Evolutionary conservation across 768 basidiomycete species (phyloP).

Genomic region (Pisolithus sp.): DNA sequence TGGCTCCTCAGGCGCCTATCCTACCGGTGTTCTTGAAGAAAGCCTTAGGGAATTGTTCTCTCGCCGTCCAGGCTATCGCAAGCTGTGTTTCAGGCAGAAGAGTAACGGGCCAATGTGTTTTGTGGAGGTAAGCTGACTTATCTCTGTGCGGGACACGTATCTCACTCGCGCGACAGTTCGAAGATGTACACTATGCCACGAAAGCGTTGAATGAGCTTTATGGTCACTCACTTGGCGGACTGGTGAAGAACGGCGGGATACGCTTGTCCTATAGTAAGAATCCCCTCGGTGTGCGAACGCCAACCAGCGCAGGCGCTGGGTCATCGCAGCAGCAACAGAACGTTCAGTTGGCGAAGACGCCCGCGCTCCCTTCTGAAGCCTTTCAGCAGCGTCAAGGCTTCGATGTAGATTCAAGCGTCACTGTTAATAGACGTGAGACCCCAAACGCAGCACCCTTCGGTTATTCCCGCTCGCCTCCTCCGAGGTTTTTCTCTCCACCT

Average conservation of each 20-base stretch:
- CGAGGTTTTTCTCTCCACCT: conserved; percentile 29
- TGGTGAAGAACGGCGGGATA: conserved; percentile 94
- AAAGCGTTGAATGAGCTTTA: conserved; percentile 87
- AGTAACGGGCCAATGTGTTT: conserved; percentile 99
- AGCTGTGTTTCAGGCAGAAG: conserved; percentile 93
- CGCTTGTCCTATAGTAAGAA: conserved; percentile 97
- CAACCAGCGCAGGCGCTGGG: conserved; percentile 45
- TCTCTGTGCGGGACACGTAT: neutral
- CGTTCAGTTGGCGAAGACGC: conserved; percentile 15
- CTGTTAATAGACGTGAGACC: conserved; percentile 21
- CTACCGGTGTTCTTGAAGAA: conserved; percentile 81
- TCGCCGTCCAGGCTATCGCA: conserved; percentile 76
- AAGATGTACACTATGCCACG: conserved; percentile 80
- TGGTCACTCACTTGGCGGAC: conserved; percentile 82
- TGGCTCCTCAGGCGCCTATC: conserved; percentile 65
- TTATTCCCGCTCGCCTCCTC: conserved; percentile 29
- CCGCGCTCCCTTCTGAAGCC: conserved; percentile 23
- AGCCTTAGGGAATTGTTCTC: conserved; percentile 78
- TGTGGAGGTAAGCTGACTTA: conserved; percentile 65
- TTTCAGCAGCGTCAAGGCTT: conserved; percentile 27
- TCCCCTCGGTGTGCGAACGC: conserved; percentile 86
- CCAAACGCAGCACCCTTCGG: conserved; percentile 21
- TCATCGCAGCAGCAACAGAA: conserved; percentile 22
- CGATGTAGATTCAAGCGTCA: conserved; percentile 16
- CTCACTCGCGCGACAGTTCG: conserved; percentile 53